Evolutionary conservation across 2,329 filamentous ascomycete genomes (phyloP).

Genomic region (Monilinia polystroma): DNA sequence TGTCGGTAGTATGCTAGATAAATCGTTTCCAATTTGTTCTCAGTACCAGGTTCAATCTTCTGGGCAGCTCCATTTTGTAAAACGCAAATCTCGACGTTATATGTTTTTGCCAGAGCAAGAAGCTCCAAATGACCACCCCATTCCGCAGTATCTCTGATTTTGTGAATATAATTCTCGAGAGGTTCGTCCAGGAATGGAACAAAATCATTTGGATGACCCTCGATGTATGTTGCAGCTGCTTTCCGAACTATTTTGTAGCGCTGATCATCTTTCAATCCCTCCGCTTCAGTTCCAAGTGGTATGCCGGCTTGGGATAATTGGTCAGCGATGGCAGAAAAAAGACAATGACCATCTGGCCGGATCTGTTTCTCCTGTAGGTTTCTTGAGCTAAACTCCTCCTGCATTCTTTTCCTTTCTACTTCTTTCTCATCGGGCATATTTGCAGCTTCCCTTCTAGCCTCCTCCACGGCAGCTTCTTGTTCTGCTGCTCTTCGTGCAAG

Average conservation of each 20-base stretch:
- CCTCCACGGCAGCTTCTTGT: conserved; percentile 64
- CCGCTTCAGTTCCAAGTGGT: conserved; percentile 42
- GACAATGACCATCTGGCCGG: conserved; percentile 86
- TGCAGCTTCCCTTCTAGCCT: conserved; percentile 73
- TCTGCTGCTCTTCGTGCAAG: conserved; percentile 87
- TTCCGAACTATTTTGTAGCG: conserved; percentile 67
- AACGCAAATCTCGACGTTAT: conserved; percentile 77
- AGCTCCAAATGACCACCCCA: conserved; percentile 96
- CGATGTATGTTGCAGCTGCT: conserved; percentile 76
- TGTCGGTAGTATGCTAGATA: conserved; percentile 97
- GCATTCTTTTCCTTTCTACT: conserved; percentile 70
- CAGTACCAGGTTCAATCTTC: conserved; percentile 59
- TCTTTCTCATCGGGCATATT: conserved; percentile 71
- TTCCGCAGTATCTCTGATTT: conserved; percentile 83
- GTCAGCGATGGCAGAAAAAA: conserved; percentile 89
- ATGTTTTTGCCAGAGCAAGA: conserved; percentile 76
- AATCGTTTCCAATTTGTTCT: conserved; percentile 51
- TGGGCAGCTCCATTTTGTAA: conserved; percentile 82
- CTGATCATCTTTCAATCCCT: conserved; percentile 40
- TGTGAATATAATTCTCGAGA: conserved; percentile 67
- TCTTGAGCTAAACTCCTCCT: conserved; percentile 60
- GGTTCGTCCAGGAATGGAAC: conserved; percentile 83
- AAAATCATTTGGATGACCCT: conserved; percentile 73
- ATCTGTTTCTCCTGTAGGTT: conserved; percentile 75
- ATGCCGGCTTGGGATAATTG: conserved; percentile 62